Evolutionary conservation across 2,329 filamentous ascomycete genomes (phyloP).

Genomic region (Rugonectria rugulosa): DNA sequence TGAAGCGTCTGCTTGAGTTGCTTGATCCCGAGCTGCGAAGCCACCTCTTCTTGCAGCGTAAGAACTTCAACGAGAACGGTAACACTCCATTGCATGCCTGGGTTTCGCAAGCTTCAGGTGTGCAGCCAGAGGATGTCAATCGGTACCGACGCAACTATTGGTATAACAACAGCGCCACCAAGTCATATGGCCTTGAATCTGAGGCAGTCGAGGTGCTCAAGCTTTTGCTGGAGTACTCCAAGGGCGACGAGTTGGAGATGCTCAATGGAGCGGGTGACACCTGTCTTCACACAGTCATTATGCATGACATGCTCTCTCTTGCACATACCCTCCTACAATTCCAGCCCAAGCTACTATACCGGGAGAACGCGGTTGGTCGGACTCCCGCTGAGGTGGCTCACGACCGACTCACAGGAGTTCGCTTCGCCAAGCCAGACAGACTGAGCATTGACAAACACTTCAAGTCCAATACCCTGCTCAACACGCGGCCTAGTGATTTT

Average conservation of each 20-base stretch:
- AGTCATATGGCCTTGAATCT: conserved; percentile 36
- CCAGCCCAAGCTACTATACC: conserved; percentile 66
- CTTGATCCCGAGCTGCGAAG: conserved; percentile 64
- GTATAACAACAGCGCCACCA: conserved; percentile 14
- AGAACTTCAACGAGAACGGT: conserved; percentile 57
- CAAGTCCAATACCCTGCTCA: conserved; percentile 2
- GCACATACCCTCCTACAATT: conserved; percentile 58
- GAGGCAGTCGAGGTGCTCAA: conserved; percentile 53
- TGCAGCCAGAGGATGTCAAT: conserved; percentile 18
- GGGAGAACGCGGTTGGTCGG: conserved; percentile 79
- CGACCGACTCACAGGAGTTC: conserved; percentile 57
- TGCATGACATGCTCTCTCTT: conserved; percentile 45
- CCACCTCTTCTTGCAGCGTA: conserved; percentile 67
- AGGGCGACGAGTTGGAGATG: conserved; percentile 62
- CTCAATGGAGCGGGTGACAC: conserved; percentile 73
- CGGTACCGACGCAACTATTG: conserved; percentile 20
- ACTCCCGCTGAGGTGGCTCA: conserved; percentile 75
- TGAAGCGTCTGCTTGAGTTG: conserved; percentile 61
- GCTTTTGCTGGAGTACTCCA: conserved; percentile 62
- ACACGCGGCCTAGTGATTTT: conserved; percentile 21
- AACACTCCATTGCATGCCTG: conserved; percentile 71
- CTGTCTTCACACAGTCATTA: conserved; percentile 65
- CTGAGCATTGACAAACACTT: conserved; percentile 9
- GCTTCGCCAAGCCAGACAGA: conserved; percentile 39
- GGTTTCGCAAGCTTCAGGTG: conserved; percentile 49